Evolutionary conservation across 768 basidiomycete genomes (phyloP).

Genomic region (Psilocybe cyanescens): DNA sequence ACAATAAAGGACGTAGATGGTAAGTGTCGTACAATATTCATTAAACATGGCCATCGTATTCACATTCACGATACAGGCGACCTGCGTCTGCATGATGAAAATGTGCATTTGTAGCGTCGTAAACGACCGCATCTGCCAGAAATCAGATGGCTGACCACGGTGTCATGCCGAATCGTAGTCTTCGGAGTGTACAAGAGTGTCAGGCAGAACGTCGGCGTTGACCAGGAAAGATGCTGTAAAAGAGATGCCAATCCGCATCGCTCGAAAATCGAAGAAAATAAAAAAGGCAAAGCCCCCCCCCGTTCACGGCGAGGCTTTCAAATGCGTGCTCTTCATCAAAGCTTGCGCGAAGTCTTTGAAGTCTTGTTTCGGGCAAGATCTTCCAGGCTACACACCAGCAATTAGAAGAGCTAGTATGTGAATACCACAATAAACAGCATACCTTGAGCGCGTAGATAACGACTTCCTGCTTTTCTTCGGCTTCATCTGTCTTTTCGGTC

Average conservation of each 20-base stretch:
- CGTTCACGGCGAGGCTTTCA: constrained; percentile 27
- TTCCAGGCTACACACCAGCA: constrained; percentile 39
- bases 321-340: constrained; percentile 41
- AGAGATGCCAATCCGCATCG: neutral
- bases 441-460: constrained; percentile 73
- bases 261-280: neutral
- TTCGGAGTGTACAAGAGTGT: too few relatives aligned
- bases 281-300: neutral
- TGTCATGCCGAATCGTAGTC: too few relatives aligned
- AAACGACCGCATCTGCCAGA: too few relatives aligned
- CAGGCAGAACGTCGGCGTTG: neutral
- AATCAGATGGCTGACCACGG: too few relatives aligned
- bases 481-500: constrained; percentile 17
- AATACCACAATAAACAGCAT: constrained; percentile 9
- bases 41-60: neutral
- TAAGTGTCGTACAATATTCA: neutral
- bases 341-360: constrained; percentile 56
- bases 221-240: neutral
- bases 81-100: neutral
- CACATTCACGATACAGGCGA: neutral
- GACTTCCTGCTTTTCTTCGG: constrained; percentile 36
- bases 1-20: neutral
- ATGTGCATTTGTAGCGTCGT: too few relatives aligned
- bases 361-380: constrained; percentile 53
- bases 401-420: neutral